Evolutionary conservation across 2,329 filamentous ascomycete genomes (phyloP).

Genomic region (Colletotrichum kahawae): DNA sequence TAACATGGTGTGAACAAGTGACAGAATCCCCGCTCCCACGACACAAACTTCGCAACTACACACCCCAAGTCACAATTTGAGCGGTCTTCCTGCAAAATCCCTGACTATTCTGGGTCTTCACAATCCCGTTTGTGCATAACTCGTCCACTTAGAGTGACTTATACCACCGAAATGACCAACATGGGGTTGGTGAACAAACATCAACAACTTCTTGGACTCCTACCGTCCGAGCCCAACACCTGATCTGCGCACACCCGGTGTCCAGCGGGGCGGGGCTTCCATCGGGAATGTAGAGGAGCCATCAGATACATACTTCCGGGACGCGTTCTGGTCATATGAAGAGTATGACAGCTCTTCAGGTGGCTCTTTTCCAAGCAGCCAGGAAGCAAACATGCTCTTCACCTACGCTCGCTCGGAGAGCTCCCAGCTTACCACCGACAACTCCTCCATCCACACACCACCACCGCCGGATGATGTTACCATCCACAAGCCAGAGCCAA

Average conservation of each 20-base stretch:
- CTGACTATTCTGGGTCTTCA: background rate
- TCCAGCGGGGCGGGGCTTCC: background rate
- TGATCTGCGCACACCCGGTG: background rate
- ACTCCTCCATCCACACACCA: background rate
- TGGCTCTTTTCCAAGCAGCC: background rate
- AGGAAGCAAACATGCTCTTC: too few relatives aligned
- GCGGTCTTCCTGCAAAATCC: background rate
- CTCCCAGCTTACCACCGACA: background rate
- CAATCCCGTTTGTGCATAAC: background rate
- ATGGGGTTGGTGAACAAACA: background rate
- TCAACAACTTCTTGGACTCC: background rate
- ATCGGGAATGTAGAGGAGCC: background rate
- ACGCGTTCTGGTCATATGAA: background rate
- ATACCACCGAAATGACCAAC: conserved; percentile 1
- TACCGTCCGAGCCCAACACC: background rate
- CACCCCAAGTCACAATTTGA: background rate
- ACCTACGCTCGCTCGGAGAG: background rate
- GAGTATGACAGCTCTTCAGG: background rate
- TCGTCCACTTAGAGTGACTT: background rate
- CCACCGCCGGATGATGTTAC: background rate
- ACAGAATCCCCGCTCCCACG: background rate
- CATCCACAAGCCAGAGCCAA: background rate
- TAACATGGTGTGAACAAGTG: background rate
- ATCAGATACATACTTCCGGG: background rate
- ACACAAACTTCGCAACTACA: background rate